Percentiles rank a stretch among this genome's conserved stretches.
Evolutionary conservation across 2,329 filamentous ascomycete genomes (phyloP).

Genomic region (Bisporella sp.): DNA sequence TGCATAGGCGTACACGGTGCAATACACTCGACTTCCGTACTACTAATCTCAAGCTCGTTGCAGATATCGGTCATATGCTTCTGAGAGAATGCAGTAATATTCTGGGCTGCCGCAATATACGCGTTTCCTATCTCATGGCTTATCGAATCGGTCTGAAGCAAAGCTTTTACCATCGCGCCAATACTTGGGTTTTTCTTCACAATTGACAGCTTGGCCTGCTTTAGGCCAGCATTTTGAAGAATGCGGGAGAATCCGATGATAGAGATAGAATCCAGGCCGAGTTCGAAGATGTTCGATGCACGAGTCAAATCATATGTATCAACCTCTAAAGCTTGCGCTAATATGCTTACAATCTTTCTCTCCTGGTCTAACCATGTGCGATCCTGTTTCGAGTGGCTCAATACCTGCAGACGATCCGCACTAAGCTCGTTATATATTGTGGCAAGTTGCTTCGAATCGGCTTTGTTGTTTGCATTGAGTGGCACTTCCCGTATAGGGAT

Average conservation of each 20-base stretch:
- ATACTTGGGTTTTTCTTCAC: slow-evolving; percentile 58
- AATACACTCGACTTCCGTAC: slow-evolving; percentile 59
- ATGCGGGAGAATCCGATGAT: slow-evolving; percentile 61
- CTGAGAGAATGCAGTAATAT: slow-evolving; percentile 33
- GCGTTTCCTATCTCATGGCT: slow-evolving; percentile 12
- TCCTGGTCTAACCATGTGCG: slow-evolving; percentile 33
- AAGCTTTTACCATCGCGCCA: slow-evolving; percentile 34
- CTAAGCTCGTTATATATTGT: slow-evolving; percentile 57
- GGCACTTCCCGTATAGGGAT: slow-evolving; percentile 66
- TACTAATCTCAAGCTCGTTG: slow-evolving; percentile 41
- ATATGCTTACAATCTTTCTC: slow-evolving; percentile 40
- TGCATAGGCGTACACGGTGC: slow-evolving; percentile 81
- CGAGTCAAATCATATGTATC: slow-evolving; percentile 38
- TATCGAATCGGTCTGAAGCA: slow-evolving; percentile 4
- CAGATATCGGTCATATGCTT: slow-evolving; percentile 26
- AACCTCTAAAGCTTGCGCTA: slow-evolving; percentile 35
- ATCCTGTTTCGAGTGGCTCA: slow-evolving; percentile 34
- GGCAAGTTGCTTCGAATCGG: slow-evolving; percentile 65
- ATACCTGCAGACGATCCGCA: slow-evolving; percentile 49
- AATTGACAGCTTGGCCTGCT: slow-evolving; percentile 52
- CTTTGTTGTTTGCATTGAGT: slow-evolving; percentile 84
- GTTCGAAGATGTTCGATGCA: slow-evolving; percentile 68
- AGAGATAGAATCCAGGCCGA: slow-evolving; percentile 84
- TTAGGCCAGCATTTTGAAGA: slow-evolving; percentile 57
- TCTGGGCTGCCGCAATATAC: slow-evolving; percentile 30